Base-by-base conservation (phyloP, 2,329 filamentous ascomycete species). In the Hypomyces rosellus region DNA sequence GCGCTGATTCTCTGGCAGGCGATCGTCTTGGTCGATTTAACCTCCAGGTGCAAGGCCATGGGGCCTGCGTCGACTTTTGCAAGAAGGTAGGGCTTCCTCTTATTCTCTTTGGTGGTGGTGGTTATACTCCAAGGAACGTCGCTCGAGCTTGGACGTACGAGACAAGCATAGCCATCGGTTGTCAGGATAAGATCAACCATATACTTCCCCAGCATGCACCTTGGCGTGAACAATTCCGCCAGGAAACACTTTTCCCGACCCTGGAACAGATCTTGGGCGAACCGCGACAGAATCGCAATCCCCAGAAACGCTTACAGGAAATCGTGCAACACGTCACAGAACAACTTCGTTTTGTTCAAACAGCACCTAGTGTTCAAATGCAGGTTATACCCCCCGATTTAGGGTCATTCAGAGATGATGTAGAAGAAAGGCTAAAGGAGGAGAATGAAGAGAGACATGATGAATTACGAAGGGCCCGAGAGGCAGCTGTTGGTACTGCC, bases 131-230 rank as follows among this genome's bases (percentile, higher is more conserved):
- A 5, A 83, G 92, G 57, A 99, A 99, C 63, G 93, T 99, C 6
- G 93, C 93, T 39, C 86, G 93, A 48, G 90, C 92, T 30, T 99
- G 93, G 93, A 89, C 91, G 20, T 92, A 95, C 69, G 93, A 99
- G 72, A 99, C 93, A 12, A 87, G 88, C 54, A 89, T 97, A 58
- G 89, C 89, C 53, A 88, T 95, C 55, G 84, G 85, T 58, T 84
- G 83, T 51, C 77, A 86, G 53, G 77, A 86, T 55, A 79, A 81
- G 51, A 85, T 96, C 55, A 73, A 76, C 64, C 80, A 86, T 15
- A 78, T 82, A 12, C 85, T 97, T 25, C 92, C 93, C 0, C 71
- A 80, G 34, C 84, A 95, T 61, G 83, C 92, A 7, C 88, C 90
- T 0, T 95, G 92, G 75, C 83, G 90, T 51, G 84, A 88, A 55